phyloP scores from a whole-genome alignment of 148 eudicot species.

The Persicaria maculosa region DNA sequence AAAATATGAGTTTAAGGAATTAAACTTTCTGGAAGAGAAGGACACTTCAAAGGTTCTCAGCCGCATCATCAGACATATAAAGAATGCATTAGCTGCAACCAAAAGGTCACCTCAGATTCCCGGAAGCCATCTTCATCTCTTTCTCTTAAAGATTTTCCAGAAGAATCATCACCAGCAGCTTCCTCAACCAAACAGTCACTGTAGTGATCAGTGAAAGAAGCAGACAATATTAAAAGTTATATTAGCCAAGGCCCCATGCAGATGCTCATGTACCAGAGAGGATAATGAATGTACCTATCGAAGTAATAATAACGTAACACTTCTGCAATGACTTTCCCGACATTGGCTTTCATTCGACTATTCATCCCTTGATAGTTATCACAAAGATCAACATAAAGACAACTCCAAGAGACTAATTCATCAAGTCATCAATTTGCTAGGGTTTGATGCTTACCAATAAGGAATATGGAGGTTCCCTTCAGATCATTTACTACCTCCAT shows the following conservation, averaged over 20 bases:
- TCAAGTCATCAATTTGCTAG: not conserved
- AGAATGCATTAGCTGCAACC: not conserved
- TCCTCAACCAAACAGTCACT: conserved; percentile 87
- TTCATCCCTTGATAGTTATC: conserved; percentile 48
- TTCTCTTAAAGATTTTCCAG: conserved; percentile 50
- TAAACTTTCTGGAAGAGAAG: not conserved
- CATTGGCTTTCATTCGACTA: conserved; percentile 40
- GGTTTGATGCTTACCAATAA: conserved; percentile 54
- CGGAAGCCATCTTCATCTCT: conserved; percentile 63
- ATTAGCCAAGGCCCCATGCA: conserved; percentile 12
- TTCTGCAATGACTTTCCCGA: conserved; percentile 70
- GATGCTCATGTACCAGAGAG: not conserved
- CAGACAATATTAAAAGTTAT: conserved; percentile 2
- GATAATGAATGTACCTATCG: conserved; percentile 54
- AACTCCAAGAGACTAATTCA: not conserved
- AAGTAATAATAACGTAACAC: conserved; percentile 69
- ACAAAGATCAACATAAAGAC: conserved; percentile 10
- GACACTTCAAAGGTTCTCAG: not conserved
- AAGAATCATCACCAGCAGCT: conserved; percentile 58
- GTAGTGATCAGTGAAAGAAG: conserved; percentile 2
- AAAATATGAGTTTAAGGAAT: no score
- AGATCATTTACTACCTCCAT: conserved; percentile 48
- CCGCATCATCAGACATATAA: not conserved
- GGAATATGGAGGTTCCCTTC: conserved; percentile 81
- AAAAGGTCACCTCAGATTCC: conserved; percentile 64